phyloP scores from a whole-genome alignment of 2,329 filamentous ascomycete species.

The Epichloe elymi region DNA sequence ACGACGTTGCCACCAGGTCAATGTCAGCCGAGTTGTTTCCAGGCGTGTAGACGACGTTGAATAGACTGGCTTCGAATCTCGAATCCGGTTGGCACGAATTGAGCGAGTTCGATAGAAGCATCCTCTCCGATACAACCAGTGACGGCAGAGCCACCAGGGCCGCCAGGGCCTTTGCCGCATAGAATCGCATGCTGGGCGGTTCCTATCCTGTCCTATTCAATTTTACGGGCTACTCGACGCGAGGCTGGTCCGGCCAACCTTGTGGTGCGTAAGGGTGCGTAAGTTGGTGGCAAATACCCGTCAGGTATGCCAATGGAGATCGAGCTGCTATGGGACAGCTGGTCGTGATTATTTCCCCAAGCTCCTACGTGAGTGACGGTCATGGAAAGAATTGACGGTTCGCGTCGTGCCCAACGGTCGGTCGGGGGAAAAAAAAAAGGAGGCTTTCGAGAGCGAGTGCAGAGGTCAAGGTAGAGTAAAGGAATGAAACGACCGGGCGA shows the following conservation, averaged over 20 bases:
- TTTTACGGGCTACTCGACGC: background rate
- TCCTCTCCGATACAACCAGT: constrained; percentile 2
- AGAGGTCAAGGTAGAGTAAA: background rate
- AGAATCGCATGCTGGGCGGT: constrained; percentile 2
- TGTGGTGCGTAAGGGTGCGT: too few relatives aligned
- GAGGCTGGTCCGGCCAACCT: background rate
- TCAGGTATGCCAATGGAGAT: too few relatives aligned
- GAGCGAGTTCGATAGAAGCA: constrained; percentile 46
- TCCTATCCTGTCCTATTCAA: background rate
- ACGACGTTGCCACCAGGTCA: constrained; percentile 61
- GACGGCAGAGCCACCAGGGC: constrained; percentile 4
- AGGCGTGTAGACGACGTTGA: constrained; percentile 65
- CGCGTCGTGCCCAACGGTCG: background rate
- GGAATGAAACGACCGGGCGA: background rate
- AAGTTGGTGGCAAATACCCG: too few relatives aligned
- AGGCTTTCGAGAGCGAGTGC: background rate
- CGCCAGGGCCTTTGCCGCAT: background rate
- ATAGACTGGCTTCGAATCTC: constrained; percentile 68
- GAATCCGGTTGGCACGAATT: constrained; percentile 68
- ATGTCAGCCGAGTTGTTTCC: constrained; percentile 55
- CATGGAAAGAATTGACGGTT: background rate
- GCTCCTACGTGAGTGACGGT: background rate
- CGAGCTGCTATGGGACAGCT: too few relatives aligned
- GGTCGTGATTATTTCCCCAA: background rate
- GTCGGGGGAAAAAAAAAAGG: background rate